Conservation (phyloP, 2,329 filamentous ascomycete genomes). For the Alternaria sp. region DNA sequence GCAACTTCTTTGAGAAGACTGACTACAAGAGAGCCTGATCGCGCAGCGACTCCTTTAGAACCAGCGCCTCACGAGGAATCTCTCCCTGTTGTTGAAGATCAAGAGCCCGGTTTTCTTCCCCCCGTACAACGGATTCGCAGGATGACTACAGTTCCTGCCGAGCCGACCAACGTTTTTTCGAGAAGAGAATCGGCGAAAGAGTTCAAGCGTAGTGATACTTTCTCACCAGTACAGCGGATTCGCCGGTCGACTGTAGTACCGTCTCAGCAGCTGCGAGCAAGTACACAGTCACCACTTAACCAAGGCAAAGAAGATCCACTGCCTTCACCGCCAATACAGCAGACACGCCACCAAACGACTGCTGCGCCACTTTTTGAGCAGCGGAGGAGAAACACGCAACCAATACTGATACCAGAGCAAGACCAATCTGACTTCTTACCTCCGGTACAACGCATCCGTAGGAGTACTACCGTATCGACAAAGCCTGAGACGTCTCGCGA, state of each 20-base stretch:
- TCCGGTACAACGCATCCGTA: not conserved
- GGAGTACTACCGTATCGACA: not conserved
- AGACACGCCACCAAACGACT: no score
- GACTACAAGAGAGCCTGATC: not conserved
- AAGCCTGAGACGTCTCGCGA: not conserved
- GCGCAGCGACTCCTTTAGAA: not conserved
- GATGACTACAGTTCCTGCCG: not conserved
- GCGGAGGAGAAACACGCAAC: not conserved
- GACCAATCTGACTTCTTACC: not conserved
- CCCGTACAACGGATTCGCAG: not conserved
- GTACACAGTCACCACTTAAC: not conserved
- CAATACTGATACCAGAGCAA: not conserved
- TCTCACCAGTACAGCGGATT: not conserved
- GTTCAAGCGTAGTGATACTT: not conserved
- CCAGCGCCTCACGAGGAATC: not conserved
- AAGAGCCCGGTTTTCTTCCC: not conserved
- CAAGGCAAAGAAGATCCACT: not conserved
- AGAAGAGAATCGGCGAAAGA: not conserved
- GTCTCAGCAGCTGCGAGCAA: not conserved
- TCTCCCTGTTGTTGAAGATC: not conserved
- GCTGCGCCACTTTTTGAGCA: not conserved
- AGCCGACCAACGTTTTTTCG: not conserved
- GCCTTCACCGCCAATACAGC: not conserved
- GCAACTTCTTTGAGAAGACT: not conserved
- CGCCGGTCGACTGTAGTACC: not conserved